Percentiles rank a stretch among this genome's conserved stretches.
Evolutionary conservation across 2,329 filamentous ascomycete species (phyloP).

Genomic region (Monosporascus sp.): DNA sequence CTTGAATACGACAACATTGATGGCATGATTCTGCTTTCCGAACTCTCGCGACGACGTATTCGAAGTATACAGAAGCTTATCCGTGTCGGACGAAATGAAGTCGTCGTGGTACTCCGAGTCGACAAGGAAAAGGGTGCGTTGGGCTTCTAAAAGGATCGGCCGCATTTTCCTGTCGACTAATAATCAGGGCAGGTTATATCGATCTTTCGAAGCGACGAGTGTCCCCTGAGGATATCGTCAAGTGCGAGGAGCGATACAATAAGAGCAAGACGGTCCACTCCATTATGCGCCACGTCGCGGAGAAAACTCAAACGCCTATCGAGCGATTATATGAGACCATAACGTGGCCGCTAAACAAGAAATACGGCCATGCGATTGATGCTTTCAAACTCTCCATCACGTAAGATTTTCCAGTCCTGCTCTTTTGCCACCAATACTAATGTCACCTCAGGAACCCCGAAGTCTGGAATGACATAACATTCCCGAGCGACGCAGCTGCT

Average conservation of each 20-base stretch:
- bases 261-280: constrained; percentile 99
- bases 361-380: constrained; percentile 93
- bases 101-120: constrained; percentile 95
- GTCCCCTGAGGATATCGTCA: constrained; percentile 93
- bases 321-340: constrained; percentile 92
- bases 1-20: constrained; percentile 99
- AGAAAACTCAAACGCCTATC: constrained; percentile 93
- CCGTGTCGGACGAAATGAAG: constrained; percentile 94
- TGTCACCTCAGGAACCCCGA: constrained; percentile 69
- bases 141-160: constrained; percentile 5
- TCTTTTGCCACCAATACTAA: constrained; percentile 7
- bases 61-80: constrained; percentile 99
- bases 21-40: constrained; percentile 98
- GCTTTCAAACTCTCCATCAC: constrained; percentile 99
- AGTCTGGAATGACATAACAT: constrained; percentile 89
- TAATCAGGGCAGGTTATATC: constrained; percentile 68
- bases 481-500: constrained; percentile 78
- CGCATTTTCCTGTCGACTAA: constrained; percentile 14
- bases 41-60: constrained; percentile 96
- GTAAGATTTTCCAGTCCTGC: constrained; percentile 43
- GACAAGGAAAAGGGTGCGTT: constrained; percentile 92
- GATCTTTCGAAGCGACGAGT: constrained; percentile 98
- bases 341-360: constrained; percentile 95
- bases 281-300: constrained; percentile 97
- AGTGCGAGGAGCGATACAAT: constrained; percentile 99